Evolutionary conservation across 495 filamentous ascomycete genomes (phyloP).

Genomic region (Pyronema omphalodes): DNA sequence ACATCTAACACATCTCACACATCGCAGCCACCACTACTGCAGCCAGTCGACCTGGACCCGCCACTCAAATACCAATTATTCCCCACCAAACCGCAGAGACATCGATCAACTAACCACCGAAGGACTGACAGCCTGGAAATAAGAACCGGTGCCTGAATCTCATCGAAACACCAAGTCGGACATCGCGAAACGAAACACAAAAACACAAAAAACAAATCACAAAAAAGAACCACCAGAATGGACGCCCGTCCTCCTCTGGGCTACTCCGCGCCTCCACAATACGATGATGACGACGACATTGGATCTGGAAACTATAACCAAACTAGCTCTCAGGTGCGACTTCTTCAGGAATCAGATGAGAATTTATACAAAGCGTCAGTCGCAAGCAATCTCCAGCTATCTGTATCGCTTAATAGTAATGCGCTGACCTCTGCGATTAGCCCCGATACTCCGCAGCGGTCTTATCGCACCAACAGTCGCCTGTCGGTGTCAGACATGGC

Average conservation of each 20-base stretch:
- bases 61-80: no score
- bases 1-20: no score
- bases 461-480: constrained; percentile 14
- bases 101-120: no score
- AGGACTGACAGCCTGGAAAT: no score
- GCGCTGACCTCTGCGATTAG: not conserved
- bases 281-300: constrained; percentile 13
- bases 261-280: constrained; percentile 12
- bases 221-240: not conserved
- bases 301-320: constrained; percentile 4
- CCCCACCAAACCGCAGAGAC: no score
- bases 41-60: no score
- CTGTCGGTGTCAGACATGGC: constrained; percentile 6
- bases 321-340: constrained; percentile 10
- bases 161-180: no score
- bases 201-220: not conserved
- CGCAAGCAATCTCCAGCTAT: not conserved
- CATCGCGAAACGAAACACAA: no score
- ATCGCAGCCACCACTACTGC: no score
- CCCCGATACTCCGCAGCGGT: constrained; percentile 16
- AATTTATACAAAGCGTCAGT: constrained; percentile 11
- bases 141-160: no score
- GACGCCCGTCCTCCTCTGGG: constrained; percentile 6
- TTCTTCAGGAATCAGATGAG: constrained; percentile 18
- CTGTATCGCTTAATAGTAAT: not conserved